Conservation (phyloP, 2,329 filamentous ascomycete genomes). For the Penicillium freii region DNA sequence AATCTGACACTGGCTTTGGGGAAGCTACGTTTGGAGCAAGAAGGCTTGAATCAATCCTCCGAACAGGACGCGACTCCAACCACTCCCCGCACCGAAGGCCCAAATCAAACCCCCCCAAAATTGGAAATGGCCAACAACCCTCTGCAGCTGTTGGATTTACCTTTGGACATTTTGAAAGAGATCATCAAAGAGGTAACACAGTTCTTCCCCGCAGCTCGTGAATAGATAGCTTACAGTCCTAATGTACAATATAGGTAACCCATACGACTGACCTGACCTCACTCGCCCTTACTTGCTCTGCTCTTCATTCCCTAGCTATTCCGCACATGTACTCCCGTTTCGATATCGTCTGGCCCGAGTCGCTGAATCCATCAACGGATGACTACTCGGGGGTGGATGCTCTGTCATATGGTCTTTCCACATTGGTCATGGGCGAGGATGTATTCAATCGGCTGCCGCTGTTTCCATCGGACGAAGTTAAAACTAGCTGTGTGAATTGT, state of each 20-base stretch:
- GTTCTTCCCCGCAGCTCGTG: not conserved
- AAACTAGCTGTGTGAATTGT: constrained; percentile 30
- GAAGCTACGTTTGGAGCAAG: constrained; percentile 12
- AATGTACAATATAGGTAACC: constrained; percentile 58
- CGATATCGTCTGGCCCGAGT: constrained; percentile 85
- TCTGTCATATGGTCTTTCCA: constrained; percentile 77
- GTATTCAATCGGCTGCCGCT: constrained; percentile 55
- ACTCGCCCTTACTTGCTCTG: constrained; percentile 73
- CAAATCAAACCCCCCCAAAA: not conserved
- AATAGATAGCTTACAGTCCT: constrained; percentile 2
- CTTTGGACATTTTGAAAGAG: constrained; percentile 72
- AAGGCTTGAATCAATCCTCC: constrained; percentile 9
- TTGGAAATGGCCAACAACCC: constrained; percentile 46
- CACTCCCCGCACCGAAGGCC: constrained; percentile 8
- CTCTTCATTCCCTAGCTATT: constrained; percentile 70
- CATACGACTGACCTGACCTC: constrained; percentile 80
- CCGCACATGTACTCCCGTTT: constrained; percentile 81
- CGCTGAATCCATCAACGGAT: constrained; percentile 57
- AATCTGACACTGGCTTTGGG: constrained; percentile 11
- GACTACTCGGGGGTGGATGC: constrained; percentile 74
- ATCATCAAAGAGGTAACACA: constrained; percentile 70
- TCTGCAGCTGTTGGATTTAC: constrained; percentile 69
- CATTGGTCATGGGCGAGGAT: constrained; percentile 70
- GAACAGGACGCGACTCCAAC: constrained; percentile 10
- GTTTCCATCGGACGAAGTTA: constrained; percentile 20